Evolutionary conservation across 202 grass and related monocot species (phyloP).

Genomic region (Setaria italica): DNA sequence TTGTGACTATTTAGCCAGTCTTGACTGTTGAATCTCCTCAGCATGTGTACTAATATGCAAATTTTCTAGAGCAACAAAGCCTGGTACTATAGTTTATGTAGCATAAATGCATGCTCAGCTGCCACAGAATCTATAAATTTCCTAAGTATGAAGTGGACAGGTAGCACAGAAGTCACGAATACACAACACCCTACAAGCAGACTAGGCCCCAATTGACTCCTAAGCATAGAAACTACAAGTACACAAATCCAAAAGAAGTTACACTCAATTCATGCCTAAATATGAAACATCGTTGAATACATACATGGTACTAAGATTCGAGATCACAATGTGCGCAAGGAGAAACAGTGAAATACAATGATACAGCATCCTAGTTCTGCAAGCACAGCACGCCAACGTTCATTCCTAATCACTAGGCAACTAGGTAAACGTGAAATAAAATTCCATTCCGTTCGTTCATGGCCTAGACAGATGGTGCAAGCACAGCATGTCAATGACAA

Average conservation of each 20-base stretch:
- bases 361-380: not conserved
- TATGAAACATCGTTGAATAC: not conserved
- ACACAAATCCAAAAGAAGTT: not conserved
- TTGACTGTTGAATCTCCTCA: conserved; percentile 13
- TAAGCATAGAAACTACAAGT: conserved; percentile 1
- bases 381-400: not conserved
- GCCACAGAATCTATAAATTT: not conserved
- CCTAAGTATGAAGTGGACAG: not conserved
- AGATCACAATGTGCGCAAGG: not conserved
- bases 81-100: not conserved
- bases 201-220: conserved; percentile 1
- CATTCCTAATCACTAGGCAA: conserved; percentile 2
- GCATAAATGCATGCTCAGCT: not conserved
- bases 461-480: conserved; percentile 10
- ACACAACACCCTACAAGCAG: conserved; percentile 1
- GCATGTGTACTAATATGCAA: not conserved
- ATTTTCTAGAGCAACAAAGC: not conserved
- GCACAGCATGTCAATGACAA: conserved; percentile 3
- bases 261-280: not conserved
- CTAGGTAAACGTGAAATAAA: conserved; percentile 22
- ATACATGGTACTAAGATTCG: not conserved
- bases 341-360: not conserved
- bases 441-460: conserved; percentile 1
- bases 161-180: conserved; percentile 9
- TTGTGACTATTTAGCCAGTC: conserved; percentile 6